Percentiles rank a stretch among this genome's conserved stretches.
Conservation (phyloP, 495 filamentous ascomycete species). For the Pseudomonodictys pantanalensis region DNA sequence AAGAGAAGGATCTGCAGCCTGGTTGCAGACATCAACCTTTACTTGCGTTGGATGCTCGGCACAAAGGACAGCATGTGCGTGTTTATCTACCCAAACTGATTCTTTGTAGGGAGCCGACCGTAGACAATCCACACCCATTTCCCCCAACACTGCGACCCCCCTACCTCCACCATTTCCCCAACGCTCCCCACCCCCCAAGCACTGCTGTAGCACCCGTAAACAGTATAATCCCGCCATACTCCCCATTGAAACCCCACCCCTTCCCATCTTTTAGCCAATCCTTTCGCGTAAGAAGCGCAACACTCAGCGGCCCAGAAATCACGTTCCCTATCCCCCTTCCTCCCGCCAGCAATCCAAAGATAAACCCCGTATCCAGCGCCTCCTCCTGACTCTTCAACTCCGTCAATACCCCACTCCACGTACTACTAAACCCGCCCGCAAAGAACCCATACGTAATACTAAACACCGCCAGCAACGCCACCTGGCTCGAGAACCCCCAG, state of each 20-base stretch:
- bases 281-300: conserved; percentile 9
- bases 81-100: no score
- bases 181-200: conserved; percentile 50
- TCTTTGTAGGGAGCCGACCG: no score
- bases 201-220: conserved; percentile 57
- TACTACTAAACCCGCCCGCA: conserved; percentile 34
- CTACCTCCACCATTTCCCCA: conserved; percentile 47
- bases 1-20: no score
- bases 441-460: conserved; percentile 31
- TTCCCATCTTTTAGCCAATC: conserved; percentile 40
- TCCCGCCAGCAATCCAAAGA: conserved; percentile 30
- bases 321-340: conserved; percentile 62
- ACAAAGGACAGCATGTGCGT: no score
- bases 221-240: conserved; percentile 55
- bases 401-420: conserved; percentile 17
- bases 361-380: conserved; percentile 27
- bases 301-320: conserved; percentile 37
- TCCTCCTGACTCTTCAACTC: conserved; percentile 18
- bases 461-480: conserved; percentile 24
- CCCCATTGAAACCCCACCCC: conserved; percentile 46
- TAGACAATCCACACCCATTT: no score
- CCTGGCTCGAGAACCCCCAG: conserved; percentile 27
- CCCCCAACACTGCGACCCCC: conserved; percentile 39
- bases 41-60: no score
- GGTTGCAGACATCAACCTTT: no score